Evolutionary conservation across 495 filamentous ascomycete genomes (phyloP).

Genomic region (Hypoxylon lienhwacheense): DNA sequence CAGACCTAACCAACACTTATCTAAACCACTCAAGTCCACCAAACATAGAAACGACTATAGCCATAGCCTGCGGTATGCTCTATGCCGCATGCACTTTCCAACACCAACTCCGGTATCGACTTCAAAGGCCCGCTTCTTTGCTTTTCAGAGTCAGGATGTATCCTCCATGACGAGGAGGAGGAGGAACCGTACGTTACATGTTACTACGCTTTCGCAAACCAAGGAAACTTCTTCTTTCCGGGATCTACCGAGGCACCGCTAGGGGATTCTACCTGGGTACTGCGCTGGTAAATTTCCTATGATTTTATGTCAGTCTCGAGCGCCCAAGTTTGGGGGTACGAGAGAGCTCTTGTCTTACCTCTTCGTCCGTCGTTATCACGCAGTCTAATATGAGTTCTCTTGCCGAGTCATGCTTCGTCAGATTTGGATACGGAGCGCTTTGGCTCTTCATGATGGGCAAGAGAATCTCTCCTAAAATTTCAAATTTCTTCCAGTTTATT

Average conservation of each 20-base stretch:
- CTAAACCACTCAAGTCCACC: constrained; percentile 11
- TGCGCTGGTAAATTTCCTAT: constrained; percentile 65
- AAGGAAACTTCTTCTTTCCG: constrained; percentile 60
- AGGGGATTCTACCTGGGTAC: constrained; percentile 56
- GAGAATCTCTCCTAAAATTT: constrained; percentile 91
- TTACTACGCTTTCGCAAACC: constrained; percentile 52
- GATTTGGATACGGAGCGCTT: constrained; percentile 73
- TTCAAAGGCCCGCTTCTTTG: neutral
- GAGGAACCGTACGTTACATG: neutral
- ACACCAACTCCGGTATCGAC: constrained; percentile 12
- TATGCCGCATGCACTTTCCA: constrained; percentile 5
- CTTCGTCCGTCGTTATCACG: constrained; percentile 59
- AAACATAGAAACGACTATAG: neutral
- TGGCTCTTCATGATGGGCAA: constrained; percentile 89
- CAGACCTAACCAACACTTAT: constrained; percentile 4
- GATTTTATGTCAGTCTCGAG: constrained; percentile 31
- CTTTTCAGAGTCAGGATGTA: neutral
- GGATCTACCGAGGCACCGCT: constrained; percentile 41
- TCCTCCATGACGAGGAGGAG: constrained; percentile 1
- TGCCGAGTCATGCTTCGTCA: constrained; percentile 65
- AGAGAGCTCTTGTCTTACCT: constrained; percentile 45
- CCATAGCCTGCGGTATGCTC: neutral
- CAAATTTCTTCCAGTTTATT: constrained; percentile 98
- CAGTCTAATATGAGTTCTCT: constrained; percentile 73
- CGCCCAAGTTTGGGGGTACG: neutral